Evolutionary conservation across 177 flowering plant species (phyloP).

Genomic region (Vitis hybrid): DNA sequence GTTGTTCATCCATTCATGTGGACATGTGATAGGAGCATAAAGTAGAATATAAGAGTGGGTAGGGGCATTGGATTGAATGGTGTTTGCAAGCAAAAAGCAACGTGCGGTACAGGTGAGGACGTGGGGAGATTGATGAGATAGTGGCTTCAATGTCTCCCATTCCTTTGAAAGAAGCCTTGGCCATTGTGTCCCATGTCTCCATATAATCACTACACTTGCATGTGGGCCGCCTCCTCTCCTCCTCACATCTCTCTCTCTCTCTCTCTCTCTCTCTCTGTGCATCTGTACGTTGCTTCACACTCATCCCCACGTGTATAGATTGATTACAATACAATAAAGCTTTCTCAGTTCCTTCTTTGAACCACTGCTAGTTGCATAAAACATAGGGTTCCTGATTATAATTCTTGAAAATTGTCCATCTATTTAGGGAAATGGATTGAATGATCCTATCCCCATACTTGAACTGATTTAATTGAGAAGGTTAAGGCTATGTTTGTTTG

Average conservation of each 20-base stretch:
- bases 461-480: no score
- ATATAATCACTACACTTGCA: constrained; percentile 4
- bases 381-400: no score
- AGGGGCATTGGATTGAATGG: no score
- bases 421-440: no score
- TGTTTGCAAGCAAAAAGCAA: constrained; percentile 7
- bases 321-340: neutral
- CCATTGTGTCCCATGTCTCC: constrained; percentile 18
- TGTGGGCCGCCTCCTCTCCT: neutral
- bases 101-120: constrained; percentile 32
- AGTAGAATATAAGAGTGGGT: neutral
- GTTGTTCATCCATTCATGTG: no score
- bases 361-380: no score
- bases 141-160: constrained; percentile 25
- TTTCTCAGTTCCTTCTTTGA: neutral
- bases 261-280: neutral
- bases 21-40: no score
- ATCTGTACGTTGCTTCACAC: constrained; percentile 4
- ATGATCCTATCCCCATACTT: no score
- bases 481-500: no score
- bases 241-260: neutral
- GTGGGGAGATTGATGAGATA: constrained; percentile 26
- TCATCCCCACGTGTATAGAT: neutral
- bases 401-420: no score
- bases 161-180: constrained; percentile 20